Base-by-base conservation (phyloP, 768 basidiomycete genomes). In the Lactarius evosmus region DNA sequence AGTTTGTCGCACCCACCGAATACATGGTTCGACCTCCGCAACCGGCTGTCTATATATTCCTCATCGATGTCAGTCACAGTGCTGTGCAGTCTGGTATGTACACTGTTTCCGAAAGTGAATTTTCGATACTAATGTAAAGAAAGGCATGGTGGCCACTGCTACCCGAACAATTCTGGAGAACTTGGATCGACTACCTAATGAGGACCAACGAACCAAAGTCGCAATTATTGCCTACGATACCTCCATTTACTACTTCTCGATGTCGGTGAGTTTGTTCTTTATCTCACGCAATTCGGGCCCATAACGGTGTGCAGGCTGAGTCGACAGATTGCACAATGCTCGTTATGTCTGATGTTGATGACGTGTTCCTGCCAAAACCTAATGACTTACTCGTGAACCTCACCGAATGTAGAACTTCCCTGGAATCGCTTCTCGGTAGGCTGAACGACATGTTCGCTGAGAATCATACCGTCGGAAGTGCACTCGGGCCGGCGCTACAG, bases 11-110 rank as follows among this genome's bases (percentile, higher is more conserved):
- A 1, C 95, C 97, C 7, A 96, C 95, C 0, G 97, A 99, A 77
- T 99, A 99, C 76, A 98, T 98, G 97, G 96, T 95, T 72, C 90
- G 97, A 67, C 89, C 97, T 6, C 97, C 97, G 58, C 97, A 98
- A 75, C 94, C 97, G 6, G 93, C 95, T 19, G 93, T 97, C 58
- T 98, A 96, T 75, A 83, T 96, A 61, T 97, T 98, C 82, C 83
- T 98, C 73, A 91, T 99, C 76, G 97, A 99, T 72, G 95, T 98
- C 68, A 93, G 93, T 72, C 92, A 96, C 72, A 75, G 86, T 41
- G 95, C 96, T 33, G 83, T 99, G 50, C 90, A 94, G 76, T 92
- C 92, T 50, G 91, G 91, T 90, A 67, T 63, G 82, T 69, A n/a
- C 8, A 40, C 29, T n/a, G 8, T 46, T 17, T 50, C 46, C 3